These are phyloP conservation scores for Simplicillium sp. DNA, from an alignment of 2,329 filamentous ascomycete species.

Conservation along the genomic window DNA sequence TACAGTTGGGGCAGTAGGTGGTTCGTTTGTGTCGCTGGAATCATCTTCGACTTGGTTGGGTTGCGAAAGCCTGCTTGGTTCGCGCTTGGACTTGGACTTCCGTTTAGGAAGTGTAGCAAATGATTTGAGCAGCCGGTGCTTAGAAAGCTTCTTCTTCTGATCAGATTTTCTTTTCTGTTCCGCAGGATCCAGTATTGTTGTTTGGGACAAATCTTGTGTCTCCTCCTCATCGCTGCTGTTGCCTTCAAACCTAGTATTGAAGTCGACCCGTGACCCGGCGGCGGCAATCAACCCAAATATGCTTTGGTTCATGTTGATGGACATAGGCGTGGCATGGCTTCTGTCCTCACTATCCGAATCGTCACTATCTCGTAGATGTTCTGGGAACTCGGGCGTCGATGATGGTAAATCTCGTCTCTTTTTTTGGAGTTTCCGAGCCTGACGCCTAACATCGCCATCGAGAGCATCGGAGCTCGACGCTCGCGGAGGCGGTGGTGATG, in stretches of 20 bases:
- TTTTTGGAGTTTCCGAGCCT: slow-evolving; percentile 35
- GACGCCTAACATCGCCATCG: slow-evolving; percentile 25
- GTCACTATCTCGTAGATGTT: slow-evolving; percentile 40
- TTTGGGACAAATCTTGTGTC: slow-evolving; percentile 26
- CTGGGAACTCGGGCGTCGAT: slow-evolving; percentile 37
- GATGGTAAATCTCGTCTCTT: slow-evolving; percentile 27
- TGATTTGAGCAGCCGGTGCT: slow-evolving; percentile 56
- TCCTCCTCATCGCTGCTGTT: slow-evolving; percentile 78
- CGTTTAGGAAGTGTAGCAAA: slow-evolving; percentile 49
- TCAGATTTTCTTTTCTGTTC: slow-evolving; percentile 20
- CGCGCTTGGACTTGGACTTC: slow-evolving; percentile 30
- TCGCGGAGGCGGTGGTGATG: slow-evolving; percentile 4
- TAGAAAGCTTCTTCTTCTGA: slow-evolving; percentile 53
- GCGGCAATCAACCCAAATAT: slow-evolving; percentile 89
- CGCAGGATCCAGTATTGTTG: slow-evolving; percentile 26
- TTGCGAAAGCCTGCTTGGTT: slow-evolving; percentile 28
- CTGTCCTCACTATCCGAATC: slow-evolving; percentile 40
- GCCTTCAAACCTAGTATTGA: slow-evolving; percentile 70
- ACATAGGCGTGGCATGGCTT: slow-evolving; percentile 33
- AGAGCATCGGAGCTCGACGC: slow-evolving; percentile 19
- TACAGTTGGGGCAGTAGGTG: slow-evolving; percentile 13
- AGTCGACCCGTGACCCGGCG: slow-evolving; percentile 73
- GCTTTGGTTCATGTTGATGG: slow-evolving; percentile 82
- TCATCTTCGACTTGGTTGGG: slow-evolving; percentile 23
- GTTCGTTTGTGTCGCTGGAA: slow-evolving; percentile 14